Evolutionary conservation across 371 early-diverging fungal species (phyloP).

Genomic region (Mucor racemosus): DNA sequence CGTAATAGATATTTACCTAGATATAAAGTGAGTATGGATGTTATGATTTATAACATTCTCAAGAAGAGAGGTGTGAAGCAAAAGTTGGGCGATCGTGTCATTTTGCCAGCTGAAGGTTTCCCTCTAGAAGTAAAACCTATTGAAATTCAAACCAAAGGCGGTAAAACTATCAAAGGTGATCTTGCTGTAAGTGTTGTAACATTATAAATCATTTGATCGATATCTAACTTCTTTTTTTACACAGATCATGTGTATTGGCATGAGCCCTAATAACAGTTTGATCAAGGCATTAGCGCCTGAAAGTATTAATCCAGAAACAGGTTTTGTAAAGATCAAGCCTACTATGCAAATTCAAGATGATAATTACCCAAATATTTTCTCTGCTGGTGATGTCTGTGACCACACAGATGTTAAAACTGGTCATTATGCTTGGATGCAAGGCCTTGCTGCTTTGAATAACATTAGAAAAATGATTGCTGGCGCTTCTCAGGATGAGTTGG

Average conservation of each 20-base stretch:
- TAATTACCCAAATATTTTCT: slow-evolving; percentile 66
- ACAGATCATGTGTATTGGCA: slow-evolving; percentile 69
- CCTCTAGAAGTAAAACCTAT: slow-evolving; percentile 53
- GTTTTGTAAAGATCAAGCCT: slow-evolving; percentile 59
- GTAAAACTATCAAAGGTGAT: slow-evolving; percentile 56
- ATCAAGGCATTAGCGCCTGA: slow-evolving; percentile 49
- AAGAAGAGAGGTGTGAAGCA: slow-evolving; percentile 54
- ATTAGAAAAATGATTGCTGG: slow-evolving; percentile 38
- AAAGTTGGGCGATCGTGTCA: slow-evolving; percentile 54
- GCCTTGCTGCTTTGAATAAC: slow-evolving; percentile 34
- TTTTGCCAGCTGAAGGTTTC: slow-evolving; percentile 50
- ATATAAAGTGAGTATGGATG: slow-evolving; percentile 56
- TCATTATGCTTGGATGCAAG: slow-evolving; percentile 55
- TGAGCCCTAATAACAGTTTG: slow-evolving; percentile 63
- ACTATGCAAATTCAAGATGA: slow-evolving; percentile 72
- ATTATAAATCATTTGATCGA: not conserved
- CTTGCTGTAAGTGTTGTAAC: slow-evolving; percentile 46
- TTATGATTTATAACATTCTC: slow-evolving; percentile 47
- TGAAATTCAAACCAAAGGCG: slow-evolving; percentile 49
- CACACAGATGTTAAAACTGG: slow-evolving; percentile 58
- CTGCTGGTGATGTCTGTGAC: slow-evolving; percentile 67
- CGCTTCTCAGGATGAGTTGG: slow-evolving; percentile 30
- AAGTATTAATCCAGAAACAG: slow-evolving; percentile 48
- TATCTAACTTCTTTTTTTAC: not conserved
- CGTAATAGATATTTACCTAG: slow-evolving; percentile 56